Evolutionary conservation across 2,329 filamentous ascomycete genomes (phyloP), one percentile per base, ranked within the genome.

Genomic region (Fusarium graminum): DNA sequence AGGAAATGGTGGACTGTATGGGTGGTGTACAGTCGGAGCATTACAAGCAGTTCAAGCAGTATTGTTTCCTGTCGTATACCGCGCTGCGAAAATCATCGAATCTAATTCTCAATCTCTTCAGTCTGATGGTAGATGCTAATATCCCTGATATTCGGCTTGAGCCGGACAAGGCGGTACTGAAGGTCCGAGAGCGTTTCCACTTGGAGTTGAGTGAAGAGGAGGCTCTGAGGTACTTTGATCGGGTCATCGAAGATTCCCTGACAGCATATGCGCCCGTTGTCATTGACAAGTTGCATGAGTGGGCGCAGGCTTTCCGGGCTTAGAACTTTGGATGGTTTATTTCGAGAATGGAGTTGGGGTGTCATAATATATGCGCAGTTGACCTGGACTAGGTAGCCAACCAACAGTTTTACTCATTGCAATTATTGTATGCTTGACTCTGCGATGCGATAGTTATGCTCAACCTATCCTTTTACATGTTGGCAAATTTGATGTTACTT

Each of bases 1-100:
- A 94, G 71, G 94, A 99, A 75, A 99, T 99, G 95, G 92, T 98
- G 5, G 95, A 99, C 74, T 95, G 94, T 65, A 97, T 99, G 93
- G 96, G 96, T 39, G 95, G 95, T 13, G 85, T 89, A 9, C 85
- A 86, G 32, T 93, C 91, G 5, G 87, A 92, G 22, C 90, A 96
- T 64, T 99, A 97, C 77, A 84, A 90, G 41, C 87, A 91, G 52
- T 99, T 99, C 80, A 95, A 95, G 75, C 92, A 96, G 72, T 97
- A 98, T 78, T 97, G 93, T 77, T 97, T 97, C 79, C 91, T 97
- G 4, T 93, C 95, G 0, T 99, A 97, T 79, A 92, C 92, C 2
- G 94, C 95, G 1, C 82, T 99, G 41, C 88, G 95, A 58, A 97
- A 98, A 76, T 93, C 89, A 3, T 92, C 90, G 17, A 96, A 94